Conservation (phyloP, 805 yeast genomes). For the Candida stauntonica region DNA sequence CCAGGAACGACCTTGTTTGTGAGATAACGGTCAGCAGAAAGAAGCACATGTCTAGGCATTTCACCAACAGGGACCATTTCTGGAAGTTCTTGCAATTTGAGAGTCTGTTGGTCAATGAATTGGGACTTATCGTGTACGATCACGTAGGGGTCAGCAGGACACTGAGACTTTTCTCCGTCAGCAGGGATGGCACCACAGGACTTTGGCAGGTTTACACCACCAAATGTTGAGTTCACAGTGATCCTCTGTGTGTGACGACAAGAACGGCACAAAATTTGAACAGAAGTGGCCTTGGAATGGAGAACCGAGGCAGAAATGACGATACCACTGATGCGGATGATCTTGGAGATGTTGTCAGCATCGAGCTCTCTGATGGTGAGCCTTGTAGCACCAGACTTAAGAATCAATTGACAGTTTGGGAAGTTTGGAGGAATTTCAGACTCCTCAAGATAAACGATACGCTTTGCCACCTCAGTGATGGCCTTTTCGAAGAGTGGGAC, state of each 20-base stretch:
- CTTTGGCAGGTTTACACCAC: conserved; percentile 64
- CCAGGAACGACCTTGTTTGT: conserved; percentile 94
- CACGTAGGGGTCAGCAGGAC: conserved; percentile 91
- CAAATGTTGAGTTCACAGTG: conserved; percentile 62
- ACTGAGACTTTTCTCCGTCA: conserved; percentile 50
- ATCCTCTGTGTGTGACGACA: conserved; percentile 79
- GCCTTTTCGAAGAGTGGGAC: conserved; percentile 82
- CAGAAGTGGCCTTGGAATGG: conserved; percentile 77
- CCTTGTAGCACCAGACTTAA: conserved; percentile 67
- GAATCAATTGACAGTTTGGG: conserved; percentile 80
- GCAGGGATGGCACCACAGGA: conserved; percentile 54
- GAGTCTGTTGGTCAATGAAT: conserved; percentile 92
- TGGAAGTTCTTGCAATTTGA: conserved; percentile 94
- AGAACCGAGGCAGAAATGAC: conserved; percentile 87
- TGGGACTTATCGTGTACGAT: conserved; percentile 90
- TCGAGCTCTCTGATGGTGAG: conserved; percentile 77
- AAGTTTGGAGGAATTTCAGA: conserved; percentile 49
- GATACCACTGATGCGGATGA: conserved; percentile 89
- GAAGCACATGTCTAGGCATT: conserved; percentile 89
- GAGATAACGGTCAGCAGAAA: conserved; percentile 85
- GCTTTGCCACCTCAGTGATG: conserved; percentile 78
- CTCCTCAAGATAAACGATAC: conserved; percentile 45
- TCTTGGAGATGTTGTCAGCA: conserved; percentile 83
- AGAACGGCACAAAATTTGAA: conserved; percentile 80
- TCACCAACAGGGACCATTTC: conserved; percentile 99